Evolutionary conservation across 306 rosid species (phyloP).

Genomic region (Canavalia gladiata): DNA sequence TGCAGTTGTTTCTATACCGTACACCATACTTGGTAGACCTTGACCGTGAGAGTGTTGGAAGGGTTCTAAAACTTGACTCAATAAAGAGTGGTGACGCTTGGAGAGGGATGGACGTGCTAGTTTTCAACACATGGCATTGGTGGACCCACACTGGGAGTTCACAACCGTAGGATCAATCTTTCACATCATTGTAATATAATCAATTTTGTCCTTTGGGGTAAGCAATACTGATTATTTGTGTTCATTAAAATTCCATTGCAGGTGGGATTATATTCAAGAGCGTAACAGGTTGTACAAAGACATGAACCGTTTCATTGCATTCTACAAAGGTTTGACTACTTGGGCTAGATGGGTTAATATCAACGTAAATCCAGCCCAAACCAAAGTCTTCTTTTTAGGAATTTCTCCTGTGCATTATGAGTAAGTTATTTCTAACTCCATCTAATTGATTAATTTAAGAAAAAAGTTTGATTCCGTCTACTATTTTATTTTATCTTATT

Average conservation of each 20-base stretch:
- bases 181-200: slow-evolving; percentile 12
- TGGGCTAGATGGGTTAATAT: slow-evolving; percentile 95
- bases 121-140: slow-evolving; percentile 99
- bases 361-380: slow-evolving; percentile 75
- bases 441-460: not conserved
- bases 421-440: slow-evolving; percentile 58
- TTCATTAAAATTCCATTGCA: slow-evolving; percentile 44
- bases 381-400: slow-evolving; percentile 92
- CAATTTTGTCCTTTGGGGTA: slow-evolving; percentile 15
- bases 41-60: slow-evolving; percentile 64
- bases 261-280: slow-evolving; percentile 85
- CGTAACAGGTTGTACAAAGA: slow-evolving; percentile 73
- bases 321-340: slow-evolving; percentile 87
- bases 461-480: no score
- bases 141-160: slow-evolving; percentile 91
- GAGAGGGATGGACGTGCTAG: slow-evolving; percentile 84
- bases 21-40: slow-evolving; percentile 84
- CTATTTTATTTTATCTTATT: no score
- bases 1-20: slow-evolving; percentile 66
- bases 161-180: slow-evolving; percentile 77
- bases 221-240: not conserved
- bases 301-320: slow-evolving; percentile 82
- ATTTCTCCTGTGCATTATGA: slow-evolving; percentile 92
- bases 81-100: slow-evolving; percentile 78
- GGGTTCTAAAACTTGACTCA: slow-evolving; percentile 79